Conservation (phyloP, 1,284 basidiomycete species). For the Ustilago bromivora region DNA sequence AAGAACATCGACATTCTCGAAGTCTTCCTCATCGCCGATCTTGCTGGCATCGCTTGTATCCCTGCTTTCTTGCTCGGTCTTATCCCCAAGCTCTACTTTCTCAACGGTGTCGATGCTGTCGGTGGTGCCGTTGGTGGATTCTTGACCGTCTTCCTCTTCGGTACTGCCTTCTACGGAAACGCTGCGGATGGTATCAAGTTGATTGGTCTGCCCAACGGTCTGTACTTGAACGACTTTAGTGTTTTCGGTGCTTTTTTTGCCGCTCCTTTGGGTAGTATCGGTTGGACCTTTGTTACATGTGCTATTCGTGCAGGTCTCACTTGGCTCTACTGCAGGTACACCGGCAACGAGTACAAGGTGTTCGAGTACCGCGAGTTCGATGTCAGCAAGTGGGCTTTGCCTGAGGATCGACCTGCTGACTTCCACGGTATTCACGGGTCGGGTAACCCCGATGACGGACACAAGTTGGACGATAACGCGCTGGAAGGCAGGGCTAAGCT, state of each 20-base stretch:
- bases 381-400: constrained; percentile 51
- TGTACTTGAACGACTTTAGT: constrained; percentile 66
- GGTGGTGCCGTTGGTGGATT: constrained; percentile 69
- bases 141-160: constrained; percentile 68
- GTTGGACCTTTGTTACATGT: constrained; percentile 61
- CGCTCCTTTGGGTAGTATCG: constrained; percentile 64
- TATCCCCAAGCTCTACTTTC: constrained; percentile 60
- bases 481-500: constrained; percentile 12
- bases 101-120: constrained; percentile 67
- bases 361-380: constrained; percentile 56
- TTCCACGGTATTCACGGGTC: constrained; percentile 50
- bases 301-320: constrained; percentile 41
- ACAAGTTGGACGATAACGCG: constrained; percentile 35
- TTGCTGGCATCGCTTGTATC: constrained; percentile 65
- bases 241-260: constrained; percentile 69
- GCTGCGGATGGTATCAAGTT: constrained; percentile 58
- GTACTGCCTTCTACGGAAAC: constrained; percentile 64
- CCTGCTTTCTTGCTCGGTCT: constrained; percentile 66
- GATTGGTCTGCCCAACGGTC: constrained; percentile 63
- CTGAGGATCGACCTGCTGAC: constrained; percentile 58
- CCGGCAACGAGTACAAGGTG: constrained; percentile 46
- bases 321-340: constrained; percentile 47
- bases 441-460: constrained; percentile 59
- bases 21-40: constrained; percentile 69
- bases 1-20: constrained; percentile 68